Base-by-base conservation (phyloP, 2,329 filamentous ascomycete species). In the Beauveria bassiana region DNA sequence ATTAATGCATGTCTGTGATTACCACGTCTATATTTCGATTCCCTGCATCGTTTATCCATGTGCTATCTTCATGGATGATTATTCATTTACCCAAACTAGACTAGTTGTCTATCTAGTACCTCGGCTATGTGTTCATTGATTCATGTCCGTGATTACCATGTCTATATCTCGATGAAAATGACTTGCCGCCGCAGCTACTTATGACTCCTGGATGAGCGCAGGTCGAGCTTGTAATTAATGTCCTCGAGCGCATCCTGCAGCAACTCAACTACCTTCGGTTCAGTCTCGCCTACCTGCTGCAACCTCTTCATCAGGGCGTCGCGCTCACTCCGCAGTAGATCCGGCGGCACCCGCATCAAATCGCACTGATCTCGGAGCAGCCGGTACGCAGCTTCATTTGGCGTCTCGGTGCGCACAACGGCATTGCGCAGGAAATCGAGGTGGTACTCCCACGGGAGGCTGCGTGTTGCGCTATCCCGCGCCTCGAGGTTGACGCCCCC, bases 381-480 rank as follows among this genome's bases (percentile, higher is more conserved):
- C 58, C 72, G 72, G 57, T 69, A 66, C 49, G 70, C 65, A 14
- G 75, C 63, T 2, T 61, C 26, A 28, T 69, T 70, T 14, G 72
- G 71, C 52, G 69, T 62, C 7, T 70, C 61, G 12, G 65, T 66
- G 28, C 69, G 64, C 14, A 74, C 62, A 31, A 74, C 64, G 22
- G 73, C 75, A 47, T 74, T 73, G 28, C 68, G 72, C 49, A 77
- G 72, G 43, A 72, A 72, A 51, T 74, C 66, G 3, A 72, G 62
- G 53, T 73, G 77, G 31, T 71, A 53, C 62, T 81, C 79, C 79
- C 79, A 81, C 1, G 75, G 65, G 2, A 59, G 34, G 45, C 38
- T 42, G 18, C 57, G 57, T 61, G 63, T n/a, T 34, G 26, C 14
- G 52, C 69, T 61, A 72, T 69, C 42, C 61, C 58, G 24, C 70